phyloP scores from a whole-genome alignment of 345 rosid genomes.

The Euphorbia peplus region DNA sequence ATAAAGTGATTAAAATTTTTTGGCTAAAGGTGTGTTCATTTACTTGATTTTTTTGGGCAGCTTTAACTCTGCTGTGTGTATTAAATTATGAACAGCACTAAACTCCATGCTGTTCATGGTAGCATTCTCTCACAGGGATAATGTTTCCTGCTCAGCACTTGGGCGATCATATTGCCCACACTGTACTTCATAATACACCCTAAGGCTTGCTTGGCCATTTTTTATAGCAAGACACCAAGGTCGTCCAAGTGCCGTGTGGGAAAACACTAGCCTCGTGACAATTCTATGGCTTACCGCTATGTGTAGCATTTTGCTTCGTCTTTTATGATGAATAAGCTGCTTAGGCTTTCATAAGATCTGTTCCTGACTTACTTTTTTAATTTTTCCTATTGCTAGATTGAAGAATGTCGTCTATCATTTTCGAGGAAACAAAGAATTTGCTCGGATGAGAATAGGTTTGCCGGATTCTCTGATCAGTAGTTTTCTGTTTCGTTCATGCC shows the following conservation, averaged over 20 bases:
- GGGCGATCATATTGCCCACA: no score
- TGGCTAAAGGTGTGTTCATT: background rate
- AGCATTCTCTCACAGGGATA: background rate
- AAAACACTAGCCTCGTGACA: no score
- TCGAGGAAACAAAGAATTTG: conserved; percentile 75
- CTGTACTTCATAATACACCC: no score
- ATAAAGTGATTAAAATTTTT: no score
- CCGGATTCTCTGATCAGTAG: conserved; percentile 7
- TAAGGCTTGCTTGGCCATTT: no score
- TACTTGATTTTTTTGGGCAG: background rate
- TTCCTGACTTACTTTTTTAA: background rate
- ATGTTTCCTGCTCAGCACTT: no score
- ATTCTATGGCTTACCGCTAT: background rate
- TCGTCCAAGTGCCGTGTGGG: no score
- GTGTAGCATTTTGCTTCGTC: background rate
- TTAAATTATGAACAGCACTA: background rate
- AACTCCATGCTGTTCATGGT: background rate
- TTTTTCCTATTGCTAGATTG: conserved; percentile 22
- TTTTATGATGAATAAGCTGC: background rate
- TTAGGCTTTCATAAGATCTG: background rate
- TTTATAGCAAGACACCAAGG: no score
- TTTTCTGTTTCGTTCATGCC: background rate
- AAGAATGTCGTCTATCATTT: conserved; percentile 73
- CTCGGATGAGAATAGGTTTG: conserved; percentile 82
- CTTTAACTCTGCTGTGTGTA: background rate